These are phyloP conservation scores for Fusarium nelsonii DNA, from an alignment of 2,329 filamentous ascomycete genomes.

Conservation along the genomic window DNA sequence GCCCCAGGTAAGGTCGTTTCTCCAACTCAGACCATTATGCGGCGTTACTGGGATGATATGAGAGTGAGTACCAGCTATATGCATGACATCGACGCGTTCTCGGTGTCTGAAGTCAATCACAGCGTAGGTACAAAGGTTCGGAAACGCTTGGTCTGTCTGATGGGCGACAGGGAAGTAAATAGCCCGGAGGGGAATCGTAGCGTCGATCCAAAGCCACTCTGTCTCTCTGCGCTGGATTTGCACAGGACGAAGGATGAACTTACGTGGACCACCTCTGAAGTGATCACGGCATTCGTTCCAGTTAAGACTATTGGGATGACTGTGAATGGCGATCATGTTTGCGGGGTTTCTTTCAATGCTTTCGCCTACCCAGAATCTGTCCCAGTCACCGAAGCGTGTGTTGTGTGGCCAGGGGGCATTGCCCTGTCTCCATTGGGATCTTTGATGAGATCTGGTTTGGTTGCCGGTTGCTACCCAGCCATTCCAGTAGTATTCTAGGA, in stretches of 20 bases:
- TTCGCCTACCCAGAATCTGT: constrained; percentile 11
- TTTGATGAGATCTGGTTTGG: neutral
- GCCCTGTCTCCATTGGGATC: neutral
- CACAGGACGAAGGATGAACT: constrained; percentile 23
- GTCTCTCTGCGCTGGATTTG: fast-evolving
- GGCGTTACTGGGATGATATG: fast-evolving
- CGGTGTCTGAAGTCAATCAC: constrained; percentile 24
- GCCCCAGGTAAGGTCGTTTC: neutral
- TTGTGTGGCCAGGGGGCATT: fast-evolving
- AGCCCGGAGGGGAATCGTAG: constrained; percentile 1
- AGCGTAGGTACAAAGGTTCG: constrained; percentile 3
- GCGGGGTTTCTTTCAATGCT: neutral
- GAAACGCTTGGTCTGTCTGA: neutral
- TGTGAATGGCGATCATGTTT: neutral
- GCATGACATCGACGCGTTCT: fast-evolving
- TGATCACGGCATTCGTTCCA: constrained; percentile 22
- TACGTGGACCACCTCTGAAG: neutral
- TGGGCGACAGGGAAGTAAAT: constrained; percentile 7
- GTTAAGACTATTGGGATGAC: constrained; percentile 12
- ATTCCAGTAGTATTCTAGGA: constrained; percentile 24
- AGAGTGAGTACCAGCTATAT: fast-evolving
- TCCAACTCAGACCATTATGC: neutral
- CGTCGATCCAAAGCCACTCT: constrained; percentile 26
- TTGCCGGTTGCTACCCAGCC: neutral
- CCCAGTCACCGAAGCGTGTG: constrained; percentile 1